These are phyloP conservation scores for Rhodotorula sp. DNA, from an alignment of 1,284 basidiomycete species.

Conservation along the genomic window DNA sequence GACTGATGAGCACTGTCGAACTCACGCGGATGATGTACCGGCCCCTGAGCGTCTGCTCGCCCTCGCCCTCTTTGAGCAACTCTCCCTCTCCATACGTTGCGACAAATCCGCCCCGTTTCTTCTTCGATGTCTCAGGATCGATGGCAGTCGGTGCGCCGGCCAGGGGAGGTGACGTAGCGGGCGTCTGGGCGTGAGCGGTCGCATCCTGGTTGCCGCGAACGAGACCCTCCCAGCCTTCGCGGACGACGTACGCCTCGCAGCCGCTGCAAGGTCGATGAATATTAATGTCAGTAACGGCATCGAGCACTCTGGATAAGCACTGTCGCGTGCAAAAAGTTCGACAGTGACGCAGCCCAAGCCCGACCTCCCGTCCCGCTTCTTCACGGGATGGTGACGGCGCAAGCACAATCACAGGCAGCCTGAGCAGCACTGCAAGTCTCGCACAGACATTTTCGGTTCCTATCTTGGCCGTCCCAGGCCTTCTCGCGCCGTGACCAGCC, in stretches of 20 bases:
- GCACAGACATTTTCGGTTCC: too few relatives aligned
- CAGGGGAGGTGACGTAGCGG: constrained; percentile 1
- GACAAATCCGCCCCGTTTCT: constrained; percentile 40
- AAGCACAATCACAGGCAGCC: too few relatives aligned
- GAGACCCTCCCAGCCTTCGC: constrained; percentile 97
- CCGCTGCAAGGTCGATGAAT: constrained; percentile 59
- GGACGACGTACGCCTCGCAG: constrained; percentile 87
- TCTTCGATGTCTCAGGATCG: background rate
- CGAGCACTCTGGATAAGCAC: too few relatives aligned
- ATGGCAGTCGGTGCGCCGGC: constrained; percentile 12
- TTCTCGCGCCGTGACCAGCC: too few relatives aligned
- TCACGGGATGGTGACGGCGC: too few relatives aligned
- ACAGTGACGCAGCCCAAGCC: too few relatives aligned
- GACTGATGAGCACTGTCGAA: background rate
- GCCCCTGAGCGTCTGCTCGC: constrained; percentile 76
- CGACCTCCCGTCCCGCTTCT: too few relatives aligned
- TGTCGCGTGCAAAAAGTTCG: background rate
- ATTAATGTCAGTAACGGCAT: background rate
- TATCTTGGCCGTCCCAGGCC: too few relatives aligned
- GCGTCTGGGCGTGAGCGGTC: background rate
- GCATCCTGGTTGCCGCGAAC: constrained; percentile 56
- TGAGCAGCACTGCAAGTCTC: too few relatives aligned
- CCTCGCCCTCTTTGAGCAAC: constrained; percentile 84
- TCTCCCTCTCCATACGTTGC: constrained; percentile 84
- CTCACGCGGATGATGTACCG: constrained; percentile 77